phyloP scores from a whole-genome alignment of 805 yeast species.

The Candida alai region DNA sequence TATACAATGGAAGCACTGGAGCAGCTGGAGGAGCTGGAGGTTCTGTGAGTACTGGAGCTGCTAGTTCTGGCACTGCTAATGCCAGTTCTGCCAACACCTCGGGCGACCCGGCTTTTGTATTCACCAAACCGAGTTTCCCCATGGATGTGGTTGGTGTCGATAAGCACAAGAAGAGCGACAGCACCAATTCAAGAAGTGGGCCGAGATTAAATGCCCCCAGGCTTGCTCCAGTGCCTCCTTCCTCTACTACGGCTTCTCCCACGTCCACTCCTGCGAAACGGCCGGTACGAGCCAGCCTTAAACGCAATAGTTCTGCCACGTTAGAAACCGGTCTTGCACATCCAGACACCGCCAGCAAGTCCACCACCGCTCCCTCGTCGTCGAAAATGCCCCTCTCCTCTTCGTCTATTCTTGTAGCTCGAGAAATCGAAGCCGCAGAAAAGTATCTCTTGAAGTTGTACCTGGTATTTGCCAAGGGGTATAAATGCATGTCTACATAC shows the following conservation, averaged over 20 bases:
- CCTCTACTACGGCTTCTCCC: too few relatives aligned
- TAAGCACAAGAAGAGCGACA: slow-evolving; percentile 24
- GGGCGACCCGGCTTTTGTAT: slow-evolving; percentile 16
- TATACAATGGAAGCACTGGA: slow-evolving; percentile 13
- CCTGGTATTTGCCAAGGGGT: slow-evolving; percentile 55
- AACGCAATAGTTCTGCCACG: slow-evolving; percentile 20
- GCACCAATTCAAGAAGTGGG: slow-evolving; percentile 43
- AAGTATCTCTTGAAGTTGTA: slow-evolving; percentile 46
- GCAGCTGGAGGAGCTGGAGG: not conserved
- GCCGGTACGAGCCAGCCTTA: slow-evolving; percentile 13
- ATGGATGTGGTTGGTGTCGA: slow-evolving; percentile 11
- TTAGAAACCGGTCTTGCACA: slow-evolving; percentile 10
- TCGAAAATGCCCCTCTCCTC: slow-evolving; percentile 12
- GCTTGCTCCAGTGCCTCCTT: too few relatives aligned
- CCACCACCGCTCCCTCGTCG: slow-evolving; percentile 3
- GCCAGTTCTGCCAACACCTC: slow-evolving; percentile 8
- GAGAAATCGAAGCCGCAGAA: slow-evolving; percentile 31
- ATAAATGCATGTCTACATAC: slow-evolving; percentile 55
- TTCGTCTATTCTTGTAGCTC: slow-evolving; percentile 12
- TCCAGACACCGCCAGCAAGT: slow-evolving; percentile 1
- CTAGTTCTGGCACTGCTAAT: too few relatives aligned
- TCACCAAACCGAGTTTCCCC: slow-evolving; percentile 29
- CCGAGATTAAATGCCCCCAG: slow-evolving; percentile 48
- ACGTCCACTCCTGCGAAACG: slow-evolving; percentile 6
- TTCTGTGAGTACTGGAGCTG: slow-evolving; percentile 4